Base-by-base conservation (phyloP, 805 yeast genomes). In the Cyberlindnera euphorbiiphila region DNA sequence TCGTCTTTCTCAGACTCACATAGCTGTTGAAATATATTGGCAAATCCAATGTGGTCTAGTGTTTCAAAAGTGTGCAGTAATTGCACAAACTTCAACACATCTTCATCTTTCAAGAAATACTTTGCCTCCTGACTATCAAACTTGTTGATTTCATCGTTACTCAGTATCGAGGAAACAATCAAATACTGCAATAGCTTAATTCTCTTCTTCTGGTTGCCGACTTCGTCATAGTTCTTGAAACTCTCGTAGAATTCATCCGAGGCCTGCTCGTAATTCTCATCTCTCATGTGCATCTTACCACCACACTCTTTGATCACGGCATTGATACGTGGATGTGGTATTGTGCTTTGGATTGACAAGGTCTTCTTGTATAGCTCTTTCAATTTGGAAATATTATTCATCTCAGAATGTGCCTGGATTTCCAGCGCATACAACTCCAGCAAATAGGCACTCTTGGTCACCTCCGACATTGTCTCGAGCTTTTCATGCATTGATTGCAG, bases 231-330 rank as follows among this genome's bases (percentile, higher is more conserved):
- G 36, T 71, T 72, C 43, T 74, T 74, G 54, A 78, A 78, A 21
- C 78, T 64, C 44, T 72, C 78, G 46, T 72, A 73, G 39, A 77
- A 72, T 39, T 64, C 70, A 38, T 69, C 68, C 9, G 78, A 64
- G 0, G 85, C 87, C 33, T 57, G 58, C 23, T 71, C 76, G 65
- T 72, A 85, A 43, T 78, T 74, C 11, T 71, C 72, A 33, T 74
- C 71, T 42, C 72, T 66, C 69, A 84, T 77, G 34, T 74, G 71
- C 45, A 85, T 68, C 36, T 76, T 71, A 3, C 88, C 95, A 0
- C 87, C 85, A 46, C 86, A 79, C 55, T 85, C 91, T 43, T 76
- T 71, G 18, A 85, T 72, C n/a, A 81, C 72, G 2, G 91, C 95
- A 57, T 78, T 65, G 19, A 82, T 77, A 32, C 72, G 66, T 1